Conservation (phyloP, 2,329 filamentous ascomycete genomes). For the Myrmaecium sp. region DNA sequence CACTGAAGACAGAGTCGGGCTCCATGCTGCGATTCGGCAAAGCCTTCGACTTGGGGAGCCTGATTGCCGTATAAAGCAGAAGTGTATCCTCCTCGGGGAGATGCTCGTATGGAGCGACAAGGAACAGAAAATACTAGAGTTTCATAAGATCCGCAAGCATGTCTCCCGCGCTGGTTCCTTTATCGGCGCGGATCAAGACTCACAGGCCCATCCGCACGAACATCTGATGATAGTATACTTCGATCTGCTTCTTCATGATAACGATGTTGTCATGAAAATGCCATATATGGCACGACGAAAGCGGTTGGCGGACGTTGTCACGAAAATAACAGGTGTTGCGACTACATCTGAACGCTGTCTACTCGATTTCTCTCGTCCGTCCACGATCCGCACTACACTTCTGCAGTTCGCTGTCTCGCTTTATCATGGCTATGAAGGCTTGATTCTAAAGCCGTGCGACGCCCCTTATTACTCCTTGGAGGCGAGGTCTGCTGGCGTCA, state of each 20-base stretch:
- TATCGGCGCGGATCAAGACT: conserved; percentile 52
- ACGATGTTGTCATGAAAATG: conserved; percentile 32
- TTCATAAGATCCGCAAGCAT: conserved; percentile 70
- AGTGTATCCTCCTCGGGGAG: conserved; percentile 73
- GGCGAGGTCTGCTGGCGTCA: conserved; percentile 7
- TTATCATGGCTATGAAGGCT: conserved; percentile 51
- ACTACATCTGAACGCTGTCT: conserved; percentile 49
- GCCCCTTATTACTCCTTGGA: conserved; percentile 50
- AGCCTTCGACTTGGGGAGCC: conserved; percentile 45
- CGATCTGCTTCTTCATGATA: conserved; percentile 40
- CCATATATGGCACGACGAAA: conserved; percentile 43
- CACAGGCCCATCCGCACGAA: conserved; percentile 37
- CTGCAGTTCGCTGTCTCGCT: conserved; percentile 53
- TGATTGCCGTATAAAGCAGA: conserved; percentile 40
- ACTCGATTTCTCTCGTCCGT: conserved; percentile 44
- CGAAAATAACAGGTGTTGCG: conserved; percentile 41
- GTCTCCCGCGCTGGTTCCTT: conserved; percentile 55
- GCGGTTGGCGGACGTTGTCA: conserved; percentile 40
- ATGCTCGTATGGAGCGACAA: conserved; percentile 59
- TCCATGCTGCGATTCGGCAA: conserved; percentile 47
- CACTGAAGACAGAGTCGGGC: conserved; percentile 46
- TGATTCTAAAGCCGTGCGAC: conserved; percentile 61
- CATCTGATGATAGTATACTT: conserved; percentile 46
- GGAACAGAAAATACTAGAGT: conserved; percentile 49
- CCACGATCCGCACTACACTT: conserved; percentile 36